Evolutionary conservation across 192 early-diverging fungal species (phyloP), one percentile per base, ranked within the genome.

Genomic region (Coemansia sp.): DNA sequence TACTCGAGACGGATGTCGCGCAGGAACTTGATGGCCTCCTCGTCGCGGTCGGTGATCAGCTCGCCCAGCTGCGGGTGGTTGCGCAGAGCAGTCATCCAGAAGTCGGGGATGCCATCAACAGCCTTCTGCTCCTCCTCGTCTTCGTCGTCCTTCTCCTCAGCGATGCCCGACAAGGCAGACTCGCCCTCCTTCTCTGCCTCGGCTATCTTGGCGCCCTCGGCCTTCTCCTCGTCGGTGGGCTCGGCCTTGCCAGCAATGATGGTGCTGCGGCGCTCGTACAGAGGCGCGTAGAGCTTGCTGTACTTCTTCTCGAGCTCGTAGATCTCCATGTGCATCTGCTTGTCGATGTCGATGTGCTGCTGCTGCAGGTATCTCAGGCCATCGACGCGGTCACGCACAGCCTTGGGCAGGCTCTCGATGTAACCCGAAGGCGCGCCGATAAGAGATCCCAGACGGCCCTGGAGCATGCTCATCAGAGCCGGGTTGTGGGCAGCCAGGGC

Each of bases 251-350:
- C 97, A 60, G 72, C 73, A 49, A 99, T 83, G 42, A 96, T 85
- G 54, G 84, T 84, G 50, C 84, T 77, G 70, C 96, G 94, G 87
- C 93, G 89, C 67, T 92, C 89, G 75, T 95, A 98, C 32, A 98
- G 80, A 31, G 97, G 96, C 63, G 88, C 85, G 75, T 96, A 94
- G 69, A 89, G 74, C 45, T 79, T 80, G 42, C 88, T 86, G 82
- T 96, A 99, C 77, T 98, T 98, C 87, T 98, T 97, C 83, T 99
- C 97, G 32, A 99, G 83, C 45, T 85, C 93, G 32, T 93, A 77
- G 65, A 99, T 89, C 85, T 99, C 96, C 73, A 94, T 89, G 60
- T 92, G 91, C 87, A 98, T 94, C 82, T 94, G 84, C 54, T 87
- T 82, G 82, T 96, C 94, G 18, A 98, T 80, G 17, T 86, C 88